phyloP scores from a whole-genome alignment of 78 protist species.

The Polysphondylium violaceum region DNA sequence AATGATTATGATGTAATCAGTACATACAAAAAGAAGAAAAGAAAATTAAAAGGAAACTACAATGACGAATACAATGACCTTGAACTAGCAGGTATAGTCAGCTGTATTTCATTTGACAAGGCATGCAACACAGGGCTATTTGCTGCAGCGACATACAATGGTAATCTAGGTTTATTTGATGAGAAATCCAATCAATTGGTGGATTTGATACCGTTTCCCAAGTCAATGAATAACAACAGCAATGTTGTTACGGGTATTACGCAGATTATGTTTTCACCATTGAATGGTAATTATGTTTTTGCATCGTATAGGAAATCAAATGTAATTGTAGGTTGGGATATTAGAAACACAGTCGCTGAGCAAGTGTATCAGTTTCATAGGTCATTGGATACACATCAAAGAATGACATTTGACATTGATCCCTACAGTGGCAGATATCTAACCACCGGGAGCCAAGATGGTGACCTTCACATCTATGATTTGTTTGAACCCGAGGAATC shows the following conservation, averaged over 20 bases:
- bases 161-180: constrained; percentile 56
- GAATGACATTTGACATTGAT: constrained; percentile 50
- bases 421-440: constrained; percentile 27
- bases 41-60: neutral
- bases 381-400: constrained; percentile 24
- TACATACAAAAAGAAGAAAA: constrained; percentile 17
- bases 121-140: constrained; percentile 1
- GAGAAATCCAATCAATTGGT: constrained; percentile 13
- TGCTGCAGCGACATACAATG: constrained; percentile 49
- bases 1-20: neutral
- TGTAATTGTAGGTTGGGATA: constrained; percentile 62
- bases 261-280: constrained; percentile 22
- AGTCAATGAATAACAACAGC: neutral
- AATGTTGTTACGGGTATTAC: constrained; percentile 21
- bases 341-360: constrained; percentile 27
- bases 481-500: neutral
- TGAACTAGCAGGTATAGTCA: constrained; percentile 26
- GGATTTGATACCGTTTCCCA: constrained; percentile 41
- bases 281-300: constrained; percentile 42
- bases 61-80: neutral
- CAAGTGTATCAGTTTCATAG: constrained; percentile 18
- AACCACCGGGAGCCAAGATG: constrained; percentile 50
- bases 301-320: constrained; percentile 66
- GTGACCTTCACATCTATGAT: constrained; percentile 33
- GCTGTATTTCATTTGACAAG: constrained; percentile 48